Evolutionary conservation across 306 rosid genomes (phyloP), one percentile per base, ranked within the genome.

Genomic region (Trifolium pratense): DNA sequence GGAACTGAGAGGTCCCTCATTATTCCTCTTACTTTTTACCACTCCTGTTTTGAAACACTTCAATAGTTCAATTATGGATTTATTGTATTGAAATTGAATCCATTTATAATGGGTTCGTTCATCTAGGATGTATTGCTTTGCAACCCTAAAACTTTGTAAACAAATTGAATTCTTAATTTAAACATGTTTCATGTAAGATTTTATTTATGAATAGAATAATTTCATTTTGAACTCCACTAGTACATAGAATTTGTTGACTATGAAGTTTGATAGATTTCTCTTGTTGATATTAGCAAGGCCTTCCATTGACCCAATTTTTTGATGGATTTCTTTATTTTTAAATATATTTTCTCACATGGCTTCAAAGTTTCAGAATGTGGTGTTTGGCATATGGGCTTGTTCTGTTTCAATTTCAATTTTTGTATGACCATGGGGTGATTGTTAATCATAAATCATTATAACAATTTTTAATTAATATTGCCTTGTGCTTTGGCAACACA

Each of bases 401-500:
- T 48, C 18, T 67, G 26, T 56, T 58, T 81, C 15, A 58, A 56
- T 66, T n/a, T 68, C 46, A 31, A 49, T 58, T 31, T 18, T 61
- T 36, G 21, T 40, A 25, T 55, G 74, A 16, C 51, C 10, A 32
- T 63, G n/a, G 18, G 49, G 21, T 15, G 45, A 16, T 36, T 68
- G 29, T 11, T 46, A 26, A 16, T 62, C 51, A 51, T 11, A 36
- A 26, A 16, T 62, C 51, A 51, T 49, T 49, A 39, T n/a, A 56
- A 10, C 32, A 49, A 49, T 61, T 9, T 59, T 32, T 43, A 4
- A 18, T 59, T 73, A 36, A 2, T 68, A 13, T 75, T 45, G 18
- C 48, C 75, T 16, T 68, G 59, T 53, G 61, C 62, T 55, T 70
- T 62, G 68, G 17, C 52, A 40, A 66, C 40, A 71, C 59, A 29